Evolutionary conservation across 768 basidiomycete species (phyloP).

Genomic region (Russula olivacea): DNA sequence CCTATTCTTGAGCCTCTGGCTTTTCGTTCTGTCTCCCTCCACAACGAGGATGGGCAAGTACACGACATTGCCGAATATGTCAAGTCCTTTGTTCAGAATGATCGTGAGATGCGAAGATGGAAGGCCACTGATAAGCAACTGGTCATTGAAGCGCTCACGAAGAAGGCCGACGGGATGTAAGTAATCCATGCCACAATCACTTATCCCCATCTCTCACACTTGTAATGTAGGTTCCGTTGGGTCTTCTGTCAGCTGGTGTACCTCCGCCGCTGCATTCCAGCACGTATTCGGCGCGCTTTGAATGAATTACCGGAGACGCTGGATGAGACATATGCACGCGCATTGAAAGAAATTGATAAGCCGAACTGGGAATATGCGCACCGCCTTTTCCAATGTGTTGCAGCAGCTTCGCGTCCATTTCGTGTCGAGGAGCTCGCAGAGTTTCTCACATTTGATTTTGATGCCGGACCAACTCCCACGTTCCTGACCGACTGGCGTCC

Average conservation of each 20-base stretch:
- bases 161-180: conserved; percentile 9
- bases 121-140: not conserved
- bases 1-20: not conserved
- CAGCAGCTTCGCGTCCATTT: not conserved
- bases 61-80: not conserved
- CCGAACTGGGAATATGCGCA: not conserved
- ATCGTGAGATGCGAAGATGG: not conserved
- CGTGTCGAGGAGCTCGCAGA: conserved; percentile 5
- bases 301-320: not conserved
- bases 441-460: conserved; percentile 1
- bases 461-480: not conserved
- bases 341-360: not conserved
- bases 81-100: not conserved
- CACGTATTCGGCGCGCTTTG: not conserved
- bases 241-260: not conserved
- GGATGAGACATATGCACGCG: not conserved
- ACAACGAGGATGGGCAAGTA: not conserved
- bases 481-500: not conserved
- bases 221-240: conserved; percentile 3
- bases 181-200: not conserved
- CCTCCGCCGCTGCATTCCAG: not conserved
- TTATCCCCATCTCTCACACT: not conserved
- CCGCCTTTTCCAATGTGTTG: conserved; percentile 5
- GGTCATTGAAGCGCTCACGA: not conserved
- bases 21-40: not conserved